Evolutionary conservation across 1,139 yeast genomes (phyloP).

Genomic region (Sporopachydermia cereana): DNA sequence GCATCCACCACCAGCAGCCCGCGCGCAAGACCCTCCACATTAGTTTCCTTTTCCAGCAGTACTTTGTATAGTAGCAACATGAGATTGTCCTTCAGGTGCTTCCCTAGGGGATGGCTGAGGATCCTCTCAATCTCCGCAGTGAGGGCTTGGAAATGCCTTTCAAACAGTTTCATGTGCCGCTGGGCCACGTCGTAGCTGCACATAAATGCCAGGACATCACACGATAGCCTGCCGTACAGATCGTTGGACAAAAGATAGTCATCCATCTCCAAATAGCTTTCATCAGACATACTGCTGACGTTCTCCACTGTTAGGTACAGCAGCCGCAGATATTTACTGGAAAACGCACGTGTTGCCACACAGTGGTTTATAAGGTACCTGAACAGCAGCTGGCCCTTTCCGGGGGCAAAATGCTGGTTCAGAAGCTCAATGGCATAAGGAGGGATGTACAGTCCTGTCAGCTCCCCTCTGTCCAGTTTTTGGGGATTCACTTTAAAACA

Average conservation of each 20-base stretch:
- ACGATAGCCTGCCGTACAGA: background rate
- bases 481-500: background rate
- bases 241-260: background rate
- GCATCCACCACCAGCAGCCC: background rate
- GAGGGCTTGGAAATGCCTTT: background rate
- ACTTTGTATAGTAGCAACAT: background rate
- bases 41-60: background rate
- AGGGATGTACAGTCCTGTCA: background rate
- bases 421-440: background rate
- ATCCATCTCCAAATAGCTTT: background rate
- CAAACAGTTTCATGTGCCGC: background rate
- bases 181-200: background rate
- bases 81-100: background rate
- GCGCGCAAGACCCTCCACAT: background rate
- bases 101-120: background rate
- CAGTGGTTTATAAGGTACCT: background rate
- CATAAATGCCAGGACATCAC: background rate
- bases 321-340: background rate
- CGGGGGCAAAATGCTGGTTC: background rate
- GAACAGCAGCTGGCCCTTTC: background rate
- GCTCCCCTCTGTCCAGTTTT: background rate
- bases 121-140: background rate
- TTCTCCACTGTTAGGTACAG: background rate
- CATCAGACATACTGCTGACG: background rate
- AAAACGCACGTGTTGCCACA: background rate